Base-by-base conservation (phyloP, 345 rosid species). In the Boechera stricta region DNA sequence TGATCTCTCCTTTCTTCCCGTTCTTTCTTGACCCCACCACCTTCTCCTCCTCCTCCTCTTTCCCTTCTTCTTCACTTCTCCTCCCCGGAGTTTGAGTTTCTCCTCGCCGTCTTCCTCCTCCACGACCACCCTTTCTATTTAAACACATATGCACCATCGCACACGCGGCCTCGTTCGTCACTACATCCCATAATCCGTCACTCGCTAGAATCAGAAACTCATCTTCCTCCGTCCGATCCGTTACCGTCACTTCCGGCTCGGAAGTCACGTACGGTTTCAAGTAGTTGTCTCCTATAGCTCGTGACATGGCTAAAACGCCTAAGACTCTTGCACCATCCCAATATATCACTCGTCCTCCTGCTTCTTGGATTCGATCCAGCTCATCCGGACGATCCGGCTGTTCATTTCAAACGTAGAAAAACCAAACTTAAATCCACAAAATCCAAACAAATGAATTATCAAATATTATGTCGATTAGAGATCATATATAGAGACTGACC, bases 351-450 rank as follows among this genome's bases (percentile, higher is more conserved):
- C 94, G 73, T n/a, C 98, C 98, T 6, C 97, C 98, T 2, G 94
- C 97, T 31, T 44, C 85, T 35, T 93, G 75, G 72, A 96, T 93
- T 54, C 99, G 87, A 5, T 83, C 66, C 60, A 93, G 33, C 80
- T 93, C 97, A 33, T 93, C 99, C 0, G 96, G 96, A 12, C 97
- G 86, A 81, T 96, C 97, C 74, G 98, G 99, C 98, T 92, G 85
- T 28, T 39, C 24, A 67, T 36, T 44, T 18, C 29, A n/a, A 28
- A 56, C 55, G 12, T 0, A 12, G 44, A 41, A 41, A 39, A 48
- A 42, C 3, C 2, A 2, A 10, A 33, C 21, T 70, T 47, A 56
- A 77, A 48, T 39, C 55, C 31, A 58, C 12, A 41, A 18, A 52
- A 31, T 38, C 31, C 31, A 9, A 12, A 52, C 48, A 70, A 8